Conservation (phyloP, 768 basidiomycete species). For the Kwoniella pini region DNA sequence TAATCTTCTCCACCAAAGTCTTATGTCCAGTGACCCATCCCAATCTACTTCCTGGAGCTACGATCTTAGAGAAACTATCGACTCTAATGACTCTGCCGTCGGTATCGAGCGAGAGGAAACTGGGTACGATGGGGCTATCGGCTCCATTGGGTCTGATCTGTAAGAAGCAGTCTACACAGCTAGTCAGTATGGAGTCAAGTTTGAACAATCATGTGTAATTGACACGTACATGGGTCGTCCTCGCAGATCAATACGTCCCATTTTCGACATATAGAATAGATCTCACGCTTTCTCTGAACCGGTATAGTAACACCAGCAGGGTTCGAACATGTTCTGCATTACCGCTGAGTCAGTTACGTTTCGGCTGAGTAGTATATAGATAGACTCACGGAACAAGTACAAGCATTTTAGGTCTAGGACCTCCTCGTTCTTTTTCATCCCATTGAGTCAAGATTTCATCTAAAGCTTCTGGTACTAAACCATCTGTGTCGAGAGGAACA, state of each 20-base stretch:
- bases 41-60: constrained; percentile 39
- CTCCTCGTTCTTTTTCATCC: constrained; percentile 63
- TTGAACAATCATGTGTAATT: neutral
- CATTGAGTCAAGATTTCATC: constrained; percentile 64
- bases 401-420: constrained; percentile 59
- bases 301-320: constrained; percentile 73
- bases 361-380: neutral
- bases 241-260: constrained; percentile 75
- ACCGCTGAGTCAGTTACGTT: neutral
- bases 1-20: constrained; percentile 32
- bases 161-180: constrained; percentile 45
- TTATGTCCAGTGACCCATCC: constrained; percentile 42
- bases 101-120: constrained; percentile 41
- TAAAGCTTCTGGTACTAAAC: constrained; percentile 65
- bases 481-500: constrained; percentile 67
- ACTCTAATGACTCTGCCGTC: constrained; percentile 45
- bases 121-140: constrained; percentile 35
- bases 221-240: constrained; percentile 62
- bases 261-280: constrained; percentile 75
- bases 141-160: constrained; percentile 45
- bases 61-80: constrained; percentile 47
- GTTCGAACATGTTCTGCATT: constrained; percentile 62
- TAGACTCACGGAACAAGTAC: constrained; percentile 24
- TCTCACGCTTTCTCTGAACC: constrained; percentile 65
- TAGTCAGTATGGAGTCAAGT: constrained; percentile 40